Percentiles rank a stretch among this genome's conserved stretches.
Conservation (phyloP, 495 filamentous ascomycete species). For the Thozetella sp. region DNA sequence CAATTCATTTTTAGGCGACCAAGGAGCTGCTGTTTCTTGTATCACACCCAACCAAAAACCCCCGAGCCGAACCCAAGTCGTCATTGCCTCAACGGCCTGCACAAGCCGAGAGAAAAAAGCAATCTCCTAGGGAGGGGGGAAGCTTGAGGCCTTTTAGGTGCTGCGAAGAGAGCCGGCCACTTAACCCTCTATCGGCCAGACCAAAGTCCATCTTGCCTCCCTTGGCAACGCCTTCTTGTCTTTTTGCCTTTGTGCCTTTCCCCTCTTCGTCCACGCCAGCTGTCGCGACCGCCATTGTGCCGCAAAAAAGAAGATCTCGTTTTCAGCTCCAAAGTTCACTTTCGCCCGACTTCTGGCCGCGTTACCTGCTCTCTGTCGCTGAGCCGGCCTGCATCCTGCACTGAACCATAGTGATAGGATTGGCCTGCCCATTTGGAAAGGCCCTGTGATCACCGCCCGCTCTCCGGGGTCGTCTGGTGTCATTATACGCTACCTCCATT, state of each 20-base stretch:
- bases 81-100: neutral
- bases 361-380: too few species aligned
- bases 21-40: too few species aligned
- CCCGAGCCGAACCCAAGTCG: neutral
- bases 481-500: neutral
- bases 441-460: too few species aligned
- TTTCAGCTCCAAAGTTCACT: too few species aligned
- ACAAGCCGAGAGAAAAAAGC: conserved; percentile 1
- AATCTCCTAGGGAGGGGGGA: neutral
- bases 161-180: neutral
- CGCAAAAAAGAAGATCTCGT: neutral
- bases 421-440: too few species aligned
- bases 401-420: too few species aligned
- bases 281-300: neutral
- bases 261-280: neutral
- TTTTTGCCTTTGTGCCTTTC: neutral
- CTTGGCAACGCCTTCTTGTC: too few species aligned
- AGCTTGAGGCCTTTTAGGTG: neutral
- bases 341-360: too few species aligned
- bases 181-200: neutral
- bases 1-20: too few species aligned
- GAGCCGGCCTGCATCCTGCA: too few species aligned
- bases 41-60: neutral
- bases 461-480: too few species aligned
- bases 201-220: too few species aligned